A percentile compares a stretch with the other conserved stretches of the same genome.
These are phyloP conservation scores for Simplicillium sp. DNA, from an alignment of 2,329 filamentous ascomycete species.

Conservation along the genomic window DNA sequence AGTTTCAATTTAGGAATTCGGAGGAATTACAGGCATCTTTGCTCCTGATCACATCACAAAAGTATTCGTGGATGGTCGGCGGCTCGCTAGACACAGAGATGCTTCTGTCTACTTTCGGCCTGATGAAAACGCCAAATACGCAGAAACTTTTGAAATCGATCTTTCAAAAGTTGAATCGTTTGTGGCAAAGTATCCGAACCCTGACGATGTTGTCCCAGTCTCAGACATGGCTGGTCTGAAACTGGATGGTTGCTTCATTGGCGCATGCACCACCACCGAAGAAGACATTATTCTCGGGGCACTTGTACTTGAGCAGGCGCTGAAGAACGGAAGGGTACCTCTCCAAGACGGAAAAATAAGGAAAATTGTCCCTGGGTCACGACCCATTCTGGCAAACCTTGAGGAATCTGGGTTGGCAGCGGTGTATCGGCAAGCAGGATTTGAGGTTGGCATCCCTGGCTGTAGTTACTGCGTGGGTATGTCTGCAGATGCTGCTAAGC, in stretches of 20 bases:
- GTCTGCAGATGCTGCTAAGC: conserved; percentile 25
- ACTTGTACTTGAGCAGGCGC: conserved; percentile 26
- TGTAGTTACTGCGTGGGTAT: conserved; percentile 35
- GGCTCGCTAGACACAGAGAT: conserved; percentile 17
- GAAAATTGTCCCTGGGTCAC: conserved; percentile 27
- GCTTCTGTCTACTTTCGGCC: conserved; percentile 24
- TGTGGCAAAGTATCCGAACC: conserved; percentile 28
- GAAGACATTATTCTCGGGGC: conserved; percentile 31
- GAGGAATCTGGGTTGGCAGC: conserved; percentile 19
- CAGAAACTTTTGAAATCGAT: conserved; percentile 22
- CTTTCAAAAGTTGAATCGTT: conserved; percentile 24
- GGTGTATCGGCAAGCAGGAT: conserved; percentile 28
- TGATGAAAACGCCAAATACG: conserved; percentile 25
- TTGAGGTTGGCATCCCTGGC: conserved; percentile 27
- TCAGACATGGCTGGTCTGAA: conserved; percentile 16
- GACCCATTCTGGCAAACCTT: conserved; percentile 24
- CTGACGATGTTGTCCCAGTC: conserved; percentile 31
- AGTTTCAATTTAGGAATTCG: conserved; percentile 22
- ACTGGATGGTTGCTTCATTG: conserved; percentile 33
- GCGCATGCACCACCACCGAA: conserved; percentile 33
- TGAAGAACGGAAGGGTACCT: conserved; percentile 20
- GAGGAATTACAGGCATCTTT: conserved; percentile 28
- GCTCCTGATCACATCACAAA: conserved; percentile 25
- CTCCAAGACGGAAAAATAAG: conserved; percentile 19
- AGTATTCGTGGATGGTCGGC: conserved; percentile 20